Percentiles rank a stretch among this genome's conserved stretches.
Conservation (phyloP, 163 green algal genomes). For the Scenedesmus sp. region DNA sequence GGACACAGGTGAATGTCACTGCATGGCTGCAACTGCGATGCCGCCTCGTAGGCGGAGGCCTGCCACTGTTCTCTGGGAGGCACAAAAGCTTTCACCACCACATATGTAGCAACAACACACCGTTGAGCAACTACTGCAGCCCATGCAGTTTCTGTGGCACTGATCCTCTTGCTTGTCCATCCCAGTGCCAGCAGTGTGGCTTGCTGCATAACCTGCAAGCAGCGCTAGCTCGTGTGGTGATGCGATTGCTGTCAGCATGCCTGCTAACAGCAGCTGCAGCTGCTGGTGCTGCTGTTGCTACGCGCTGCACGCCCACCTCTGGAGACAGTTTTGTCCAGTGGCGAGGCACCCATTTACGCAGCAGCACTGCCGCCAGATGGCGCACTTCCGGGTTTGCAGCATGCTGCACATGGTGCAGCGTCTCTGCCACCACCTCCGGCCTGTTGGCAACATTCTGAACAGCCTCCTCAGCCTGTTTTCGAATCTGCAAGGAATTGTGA, state of each 20-base stretch:
- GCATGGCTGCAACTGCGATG: not conserved
- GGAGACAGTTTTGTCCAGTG: slow-evolving; percentile 70
- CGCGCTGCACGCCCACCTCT: slow-evolving; percentile 36
- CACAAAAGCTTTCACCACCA: too few relatives aligned
- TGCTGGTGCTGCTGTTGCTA: not conserved
- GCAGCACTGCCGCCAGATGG: slow-evolving; percentile 78
- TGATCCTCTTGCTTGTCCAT: too few relatives aligned
- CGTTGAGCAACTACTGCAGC: too few relatives aligned
- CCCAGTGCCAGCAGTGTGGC: too few relatives aligned
- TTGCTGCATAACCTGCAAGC: too few relatives aligned
- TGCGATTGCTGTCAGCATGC: not conserved
- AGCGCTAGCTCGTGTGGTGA: too few relatives aligned
- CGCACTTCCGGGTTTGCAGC: slow-evolving; percentile 62
- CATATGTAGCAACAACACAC: too few relatives aligned
- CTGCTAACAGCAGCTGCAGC: not conserved
- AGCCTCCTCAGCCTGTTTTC: slow-evolving; percentile 70
- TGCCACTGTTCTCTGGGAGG: not conserved
- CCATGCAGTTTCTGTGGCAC: too few relatives aligned
- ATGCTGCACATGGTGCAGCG: slow-evolving; percentile 61
- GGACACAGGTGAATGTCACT: not conserved
- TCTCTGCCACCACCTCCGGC: slow-evolving; percentile 68
- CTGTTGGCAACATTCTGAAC: slow-evolving; percentile 68
- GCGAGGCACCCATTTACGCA: slow-evolving; percentile 72
- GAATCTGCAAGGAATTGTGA: slow-evolving; percentile 63
- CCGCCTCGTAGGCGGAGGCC: not conserved